Evolutionary conservation across 2,329 filamentous ascomycete species (phyloP), one percentile per base, ranked within the genome.

Genomic region (Alternaria angustiovoidea): DNA sequence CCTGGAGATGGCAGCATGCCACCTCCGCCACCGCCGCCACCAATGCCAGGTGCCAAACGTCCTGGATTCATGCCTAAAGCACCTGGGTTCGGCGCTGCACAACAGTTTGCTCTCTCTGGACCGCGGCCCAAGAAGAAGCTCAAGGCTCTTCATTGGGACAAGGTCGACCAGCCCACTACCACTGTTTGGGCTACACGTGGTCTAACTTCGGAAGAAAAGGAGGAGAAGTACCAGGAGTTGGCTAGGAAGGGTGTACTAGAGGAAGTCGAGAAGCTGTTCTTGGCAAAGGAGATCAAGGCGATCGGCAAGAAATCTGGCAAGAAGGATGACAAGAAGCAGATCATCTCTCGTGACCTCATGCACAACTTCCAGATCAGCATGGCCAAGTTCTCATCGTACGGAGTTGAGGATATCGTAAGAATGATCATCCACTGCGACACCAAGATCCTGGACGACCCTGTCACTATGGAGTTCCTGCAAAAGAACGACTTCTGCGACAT

Each of bases 71-170:
- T 97, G 63, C 85, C 89, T 48, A 87, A 89, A 65, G 84, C 87
- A 26, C 62, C 66, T 66, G 83, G 85, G 32, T 83, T 83, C 58
- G 80, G 82, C 20, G 76, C 85, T 5, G 75, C 85, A 14, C 81
- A 88, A 22, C 86, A 87, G 7, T 84, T 92, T 68, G 88, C 90
- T 43, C 81, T 96, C 71, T 90, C 92, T 36, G 91, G 93, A 62
- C 92, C 93, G 53, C 86, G 94, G 70, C 93, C 95, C 22, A 98
- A 97, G 87, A 98, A 97, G 88, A 99, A 98, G 85, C 92, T 99
- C 79, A 99, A 99, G 88, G 94, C 94, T 60, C 86, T 99, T 69
- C 95, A 99, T 82, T 98, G 95, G 94, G 95, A 99, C 81, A 98
- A 98, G 84, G 93, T 99, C 55, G 95, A 99, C 79, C 87, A 91